Evolutionary conservation across 345 rosid genomes (phyloP).

Genomic region (Lepidium africanum): DNA sequence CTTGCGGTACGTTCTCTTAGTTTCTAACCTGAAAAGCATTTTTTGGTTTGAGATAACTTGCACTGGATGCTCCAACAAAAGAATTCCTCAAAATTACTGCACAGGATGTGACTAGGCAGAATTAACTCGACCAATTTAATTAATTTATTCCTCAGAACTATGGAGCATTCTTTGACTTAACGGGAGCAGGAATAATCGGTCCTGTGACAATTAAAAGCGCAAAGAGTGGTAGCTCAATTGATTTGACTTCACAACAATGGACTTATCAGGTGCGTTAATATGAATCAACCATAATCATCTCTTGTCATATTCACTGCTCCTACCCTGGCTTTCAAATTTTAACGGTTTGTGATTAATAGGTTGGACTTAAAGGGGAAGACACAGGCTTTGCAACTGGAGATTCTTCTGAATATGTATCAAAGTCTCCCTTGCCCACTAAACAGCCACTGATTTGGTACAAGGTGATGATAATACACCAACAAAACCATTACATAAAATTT

Average conservation of each 20-base stretch:
- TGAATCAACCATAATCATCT: not conserved
- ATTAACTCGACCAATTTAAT: not conserved
- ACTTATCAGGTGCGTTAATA: conserved; percentile 61
- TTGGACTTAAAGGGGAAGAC: conserved; percentile 90
- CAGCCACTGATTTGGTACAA: conserved; percentile 93
- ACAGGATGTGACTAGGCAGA: not conserved
- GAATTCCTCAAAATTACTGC: not conserved
- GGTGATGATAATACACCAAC: conserved; percentile 34
- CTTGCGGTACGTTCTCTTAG: conserved; percentile 53
- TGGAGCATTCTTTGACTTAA: conserved; percentile 72
- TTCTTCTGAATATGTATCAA: conserved; percentile 64
- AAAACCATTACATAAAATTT: not conserved
- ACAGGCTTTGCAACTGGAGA: conserved; percentile 53
- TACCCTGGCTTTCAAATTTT: not conserved
- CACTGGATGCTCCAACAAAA: not conserved
- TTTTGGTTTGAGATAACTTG: not conserved
- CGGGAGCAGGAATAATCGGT: conserved; percentile 85
- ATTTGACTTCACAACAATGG: conserved; percentile 73
- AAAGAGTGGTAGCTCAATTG: conserved; percentile 42
- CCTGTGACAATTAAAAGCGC: conserved; percentile 68
- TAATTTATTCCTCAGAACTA: conserved; percentile 51
- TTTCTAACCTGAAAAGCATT: not conserved
- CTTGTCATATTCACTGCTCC: not conserved
- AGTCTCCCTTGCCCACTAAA: conserved; percentile 58
- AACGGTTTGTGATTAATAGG: conserved; percentile 31